Percentiles rank a stretch among this genome's conserved stretches.
Conservation (phyloP, 176 grass and related monocot species). For the Lolium perenne region DNA sequence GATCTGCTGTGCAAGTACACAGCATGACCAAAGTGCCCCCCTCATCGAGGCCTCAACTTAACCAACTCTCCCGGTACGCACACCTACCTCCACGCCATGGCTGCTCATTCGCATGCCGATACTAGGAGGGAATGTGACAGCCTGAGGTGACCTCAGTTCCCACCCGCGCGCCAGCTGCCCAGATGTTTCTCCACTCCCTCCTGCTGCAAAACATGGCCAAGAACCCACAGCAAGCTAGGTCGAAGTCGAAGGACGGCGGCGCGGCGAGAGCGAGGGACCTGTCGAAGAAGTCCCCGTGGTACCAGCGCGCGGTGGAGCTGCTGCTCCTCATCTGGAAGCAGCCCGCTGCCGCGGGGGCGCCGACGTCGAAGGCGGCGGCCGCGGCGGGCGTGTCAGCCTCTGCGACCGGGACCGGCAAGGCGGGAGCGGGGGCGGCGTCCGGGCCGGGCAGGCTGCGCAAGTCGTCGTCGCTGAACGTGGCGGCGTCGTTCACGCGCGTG, state of each 20-base stretch:
- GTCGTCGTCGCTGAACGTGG: slow-evolving; percentile 90
- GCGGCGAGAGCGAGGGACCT: slow-evolving; percentile 17
- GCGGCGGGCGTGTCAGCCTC: neutral
- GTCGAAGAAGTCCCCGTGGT: slow-evolving; percentile 71
- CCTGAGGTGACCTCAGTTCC: slow-evolving; percentile 40
- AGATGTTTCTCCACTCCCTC: slow-evolving; percentile 62
- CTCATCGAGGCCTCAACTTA: slow-evolving; percentile 14
- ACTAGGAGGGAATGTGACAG: slow-evolving; percentile 9
- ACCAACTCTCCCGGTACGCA: slow-evolving; percentile 18
- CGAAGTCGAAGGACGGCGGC: slow-evolving; percentile 41
- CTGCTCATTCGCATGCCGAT: slow-evolving; percentile 22
- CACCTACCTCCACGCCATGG: slow-evolving; percentile 29
- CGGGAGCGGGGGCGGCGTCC: neutral
- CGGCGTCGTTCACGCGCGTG: slow-evolving; percentile 89
- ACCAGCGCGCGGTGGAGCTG: slow-evolving; percentile 70
- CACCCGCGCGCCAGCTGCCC: slow-evolving; percentile 23
- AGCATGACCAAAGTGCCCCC: slow-evolving; percentile 51
- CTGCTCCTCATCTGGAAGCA: slow-evolving; percentile 70
- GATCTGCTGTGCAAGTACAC: neutral
- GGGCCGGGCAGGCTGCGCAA: slow-evolving; percentile 57
- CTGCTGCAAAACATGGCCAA: slow-evolving; percentile 66
- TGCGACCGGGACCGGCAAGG: slow-evolving; percentile 12
- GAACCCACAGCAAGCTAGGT: slow-evolving; percentile 55
- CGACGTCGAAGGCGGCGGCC: slow-evolving; percentile 35
- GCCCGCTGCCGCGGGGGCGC: neutral